phyloP scores from a whole-genome alignment of 495 filamentous ascomycete genomes.

The Trichoderma gamsii region DNA sequence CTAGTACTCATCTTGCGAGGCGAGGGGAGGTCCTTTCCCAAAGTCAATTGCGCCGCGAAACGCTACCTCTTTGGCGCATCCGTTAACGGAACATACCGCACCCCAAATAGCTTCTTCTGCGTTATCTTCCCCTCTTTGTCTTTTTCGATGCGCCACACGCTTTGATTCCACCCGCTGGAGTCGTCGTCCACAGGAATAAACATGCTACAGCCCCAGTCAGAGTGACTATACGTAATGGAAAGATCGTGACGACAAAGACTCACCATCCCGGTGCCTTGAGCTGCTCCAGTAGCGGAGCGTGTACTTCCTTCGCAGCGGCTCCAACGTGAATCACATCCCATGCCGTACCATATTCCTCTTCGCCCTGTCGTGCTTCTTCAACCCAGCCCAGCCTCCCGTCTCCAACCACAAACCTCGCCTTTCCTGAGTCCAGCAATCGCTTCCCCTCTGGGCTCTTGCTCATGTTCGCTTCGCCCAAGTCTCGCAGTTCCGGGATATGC shows the following conservation, averaged over 20 bases:
- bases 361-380: slow-evolving; percentile 35
- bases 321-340: slow-evolving; percentile 96
- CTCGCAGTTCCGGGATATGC: slow-evolving; percentile 73
- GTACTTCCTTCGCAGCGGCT: slow-evolving; percentile 71
- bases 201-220: slow-evolving; percentile 39
- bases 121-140: slow-evolving; percentile 66
- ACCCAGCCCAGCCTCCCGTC: slow-evolving; percentile 78
- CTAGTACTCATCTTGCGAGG: neutral
- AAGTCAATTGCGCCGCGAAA: neutral
- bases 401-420: slow-evolving; percentile 66
- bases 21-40: neutral
- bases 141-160: slow-evolving; percentile 90
- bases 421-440: slow-evolving; percentile 50
- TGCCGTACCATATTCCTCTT: slow-evolving; percentile 35
- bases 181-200: slow-evolving; percentile 81
- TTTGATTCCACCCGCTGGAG: slow-evolving; percentile 47
- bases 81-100: slow-evolving; percentile 90
- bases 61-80: slow-evolving; percentile 54
- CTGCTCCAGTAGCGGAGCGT: slow-evolving; percentile 69
- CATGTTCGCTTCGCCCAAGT: slow-evolving; percentile 71
- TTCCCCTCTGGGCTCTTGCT: slow-evolving; percentile 61
- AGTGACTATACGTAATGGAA: slow-evolving; percentile 5
- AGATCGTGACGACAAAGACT: slow-evolving; percentile 15
- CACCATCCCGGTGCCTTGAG: slow-evolving; percentile 63
- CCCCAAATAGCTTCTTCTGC: slow-evolving; percentile 71